phyloP scores from a whole-genome alignment of 2,329 filamentous ascomycete genomes.

The Ceratocystiopsis minuta region DNA sequence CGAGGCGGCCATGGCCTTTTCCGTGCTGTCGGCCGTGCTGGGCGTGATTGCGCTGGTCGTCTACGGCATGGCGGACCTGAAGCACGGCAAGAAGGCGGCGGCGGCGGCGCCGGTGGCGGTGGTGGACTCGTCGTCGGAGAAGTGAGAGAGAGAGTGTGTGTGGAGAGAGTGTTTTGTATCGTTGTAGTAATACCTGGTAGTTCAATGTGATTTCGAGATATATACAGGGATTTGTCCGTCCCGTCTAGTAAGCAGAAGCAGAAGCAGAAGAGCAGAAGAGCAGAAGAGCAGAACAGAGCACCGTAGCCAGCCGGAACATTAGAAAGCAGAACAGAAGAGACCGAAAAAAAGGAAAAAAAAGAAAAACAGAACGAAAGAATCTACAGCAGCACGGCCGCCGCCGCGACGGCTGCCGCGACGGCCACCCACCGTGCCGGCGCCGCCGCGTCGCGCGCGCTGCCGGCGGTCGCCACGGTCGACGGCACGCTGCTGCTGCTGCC shows the following conservation, averaged over 20 bases:
- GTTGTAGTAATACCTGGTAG: not conserved
- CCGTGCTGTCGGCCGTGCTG: conserved; percentile 46
- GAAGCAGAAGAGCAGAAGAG: too few species aligned
- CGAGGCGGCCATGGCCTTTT: conserved; percentile 59
- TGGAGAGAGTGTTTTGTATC: too few species aligned
- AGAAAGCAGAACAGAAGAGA: not conserved
- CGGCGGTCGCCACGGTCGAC: too few species aligned
- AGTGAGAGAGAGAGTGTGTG: too few species aligned
- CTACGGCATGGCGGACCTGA: conserved; percentile 35
- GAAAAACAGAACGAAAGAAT: not conserved
- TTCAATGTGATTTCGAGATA: not conserved
- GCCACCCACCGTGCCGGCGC: too few species aligned
- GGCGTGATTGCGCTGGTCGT: conserved; percentile 50
- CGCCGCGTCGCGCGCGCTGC: too few species aligned
- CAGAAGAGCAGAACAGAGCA: not conserved
- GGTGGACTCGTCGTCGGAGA: too few species aligned
- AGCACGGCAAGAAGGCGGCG: conserved; percentile 5
- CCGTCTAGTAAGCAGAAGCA: too few species aligned
- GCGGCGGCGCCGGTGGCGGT: not conserved
- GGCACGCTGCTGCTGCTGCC: too few species aligned
- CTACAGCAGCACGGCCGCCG: too few species aligned
- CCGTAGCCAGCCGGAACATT: not conserved
- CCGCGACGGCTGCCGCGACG: too few species aligned
- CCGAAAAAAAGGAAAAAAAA: not conserved
- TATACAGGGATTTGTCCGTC: too few species aligned